Conservation (phyloP, 768 basidiomycete species). For the Chalciporus pseudorubinellus region DNA sequence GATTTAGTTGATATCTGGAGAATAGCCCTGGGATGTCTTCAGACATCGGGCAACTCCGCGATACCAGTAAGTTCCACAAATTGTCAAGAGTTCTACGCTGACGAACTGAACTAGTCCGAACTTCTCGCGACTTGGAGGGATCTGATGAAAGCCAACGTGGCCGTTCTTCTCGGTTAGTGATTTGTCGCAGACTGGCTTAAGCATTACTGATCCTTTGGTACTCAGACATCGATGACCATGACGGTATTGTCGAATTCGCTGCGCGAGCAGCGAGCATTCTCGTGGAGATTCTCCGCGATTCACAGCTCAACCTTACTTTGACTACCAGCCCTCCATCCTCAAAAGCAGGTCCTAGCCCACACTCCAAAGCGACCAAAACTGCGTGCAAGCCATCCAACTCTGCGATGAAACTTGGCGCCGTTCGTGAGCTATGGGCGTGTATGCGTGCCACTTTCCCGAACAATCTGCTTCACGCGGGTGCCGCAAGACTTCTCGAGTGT, state of each 20-base stretch:
- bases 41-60: constrained; percentile 42
- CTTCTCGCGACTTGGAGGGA: constrained; percentile 57
- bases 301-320: constrained; percentile 41
- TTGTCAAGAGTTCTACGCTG: not conserved
- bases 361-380: constrained; percentile 5
- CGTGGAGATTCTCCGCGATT: constrained; percentile 46
- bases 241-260: constrained; percentile 39
- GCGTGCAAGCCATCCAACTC: constrained; percentile 33
- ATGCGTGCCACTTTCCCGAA: constrained; percentile 44
- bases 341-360: constrained; percentile 1
- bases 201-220: constrained; percentile 8
- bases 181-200: constrained; percentile 4
- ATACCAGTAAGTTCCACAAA: constrained; percentile 46
- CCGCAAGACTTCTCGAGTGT: constrained; percentile 44
- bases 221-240: constrained; percentile 45
- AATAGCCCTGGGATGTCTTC: constrained; percentile 42
- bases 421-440: constrained; percentile 56
- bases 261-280: constrained; percentile 43
- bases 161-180: constrained; percentile 52
- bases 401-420: constrained; percentile 55
- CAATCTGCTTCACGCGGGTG: constrained; percentile 41
- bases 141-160: constrained; percentile 49
- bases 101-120: constrained; percentile 36
- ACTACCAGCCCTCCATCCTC: constrained; percentile 21
- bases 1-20: constrained; percentile 55